phyloP scores from a whole-genome alignment of 192 early-diverging fungal species.

The Irineochytrium annulatum region DNA sequence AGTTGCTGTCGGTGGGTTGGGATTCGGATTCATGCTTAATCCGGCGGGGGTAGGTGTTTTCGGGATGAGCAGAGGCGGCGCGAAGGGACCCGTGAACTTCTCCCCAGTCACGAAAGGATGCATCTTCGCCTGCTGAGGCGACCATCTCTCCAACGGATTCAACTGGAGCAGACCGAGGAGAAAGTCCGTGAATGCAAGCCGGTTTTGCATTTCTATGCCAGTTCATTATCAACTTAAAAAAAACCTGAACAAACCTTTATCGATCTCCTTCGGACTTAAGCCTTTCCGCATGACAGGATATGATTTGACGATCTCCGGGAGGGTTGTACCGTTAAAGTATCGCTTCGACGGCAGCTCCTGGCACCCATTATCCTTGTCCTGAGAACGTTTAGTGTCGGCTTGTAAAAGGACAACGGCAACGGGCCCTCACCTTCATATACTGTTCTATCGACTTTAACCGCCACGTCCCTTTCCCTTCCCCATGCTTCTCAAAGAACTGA shows the following conservation, averaged over 20 bases:
- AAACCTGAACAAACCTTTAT: constrained; percentile 55
- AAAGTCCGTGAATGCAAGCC: constrained; percentile 86
- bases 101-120: constrained; percentile 97
- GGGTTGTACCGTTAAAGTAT: constrained; percentile 82
- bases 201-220: constrained; percentile 62
- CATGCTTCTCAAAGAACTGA: constrained; percentile 76
- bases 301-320: constrained; percentile 80
- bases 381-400: not conserved
- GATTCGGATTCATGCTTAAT: not conserved
- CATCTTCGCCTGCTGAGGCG: constrained; percentile 86
- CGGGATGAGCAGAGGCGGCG: constrained; percentile 34
- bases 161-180: constrained; percentile 81
- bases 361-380: constrained; percentile 67
- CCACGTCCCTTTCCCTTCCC: constrained; percentile 52
- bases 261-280: constrained; percentile 59
- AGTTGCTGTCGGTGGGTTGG: not conserved
- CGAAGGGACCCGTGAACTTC: constrained; percentile 64
- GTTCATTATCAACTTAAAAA: not conserved
- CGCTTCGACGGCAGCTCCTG: constrained; percentile 88
- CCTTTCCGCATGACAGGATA: constrained; percentile 78
- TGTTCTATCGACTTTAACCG: constrained; percentile 74
- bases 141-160: constrained; percentile 92
- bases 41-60: constrained; percentile 7
- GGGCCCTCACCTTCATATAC: constrained; percentile 56
- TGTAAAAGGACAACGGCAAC: not conserved